Base-by-base conservation (phyloP, 73 alveolate species). In the Effrenium voratum region DNA sequence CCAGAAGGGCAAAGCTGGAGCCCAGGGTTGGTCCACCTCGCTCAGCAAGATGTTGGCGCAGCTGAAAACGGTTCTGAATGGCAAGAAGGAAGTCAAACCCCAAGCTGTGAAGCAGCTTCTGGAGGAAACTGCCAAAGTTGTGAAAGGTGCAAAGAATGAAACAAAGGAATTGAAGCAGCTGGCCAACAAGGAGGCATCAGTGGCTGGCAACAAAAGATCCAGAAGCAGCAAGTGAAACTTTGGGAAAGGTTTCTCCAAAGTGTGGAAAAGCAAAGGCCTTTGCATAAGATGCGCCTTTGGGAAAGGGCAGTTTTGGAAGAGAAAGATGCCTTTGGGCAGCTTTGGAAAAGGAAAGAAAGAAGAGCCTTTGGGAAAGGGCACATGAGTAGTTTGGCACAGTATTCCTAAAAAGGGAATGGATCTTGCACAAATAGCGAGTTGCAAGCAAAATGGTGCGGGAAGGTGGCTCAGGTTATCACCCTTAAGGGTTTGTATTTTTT, bases 111-210 rank as follows among this genome's bases (percentile, higher is more conserved):
- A 77, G 45, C 24, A 41, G 44, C 57, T 77, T 19, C 43, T 77
- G 88, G 88, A 19, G 28, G 88, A 77, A 10, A 28, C 63, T 19
- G 63, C 88, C 26, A 41, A 77, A 47, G 43, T 77, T 1, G 63
- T 77, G 63, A 77, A 77, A 36, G 88, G 88, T 43, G 88, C 88
- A 26, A 77, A 77, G 44, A 60, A 77, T 43, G 88, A 77, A 19
- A 32, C 88, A 3, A 77, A 77, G 88, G 88, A 77, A 36, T 36
- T 77, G 43, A 41, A 44, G 30, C 66, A 41, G 38, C 88, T 77
- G 88, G 63, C 88, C 59, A 44, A 44, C 59, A 77, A 44, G 41
- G 88, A 41, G 43, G 66, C 88, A 0, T 72, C 83, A 26, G 50
- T 72, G 83, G 63, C 63, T 52, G 83, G 50, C 47, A 72, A 49